Conservation (phyloP, 345 rosid genomes). For the Eucalyptus curtisii region DNA sequence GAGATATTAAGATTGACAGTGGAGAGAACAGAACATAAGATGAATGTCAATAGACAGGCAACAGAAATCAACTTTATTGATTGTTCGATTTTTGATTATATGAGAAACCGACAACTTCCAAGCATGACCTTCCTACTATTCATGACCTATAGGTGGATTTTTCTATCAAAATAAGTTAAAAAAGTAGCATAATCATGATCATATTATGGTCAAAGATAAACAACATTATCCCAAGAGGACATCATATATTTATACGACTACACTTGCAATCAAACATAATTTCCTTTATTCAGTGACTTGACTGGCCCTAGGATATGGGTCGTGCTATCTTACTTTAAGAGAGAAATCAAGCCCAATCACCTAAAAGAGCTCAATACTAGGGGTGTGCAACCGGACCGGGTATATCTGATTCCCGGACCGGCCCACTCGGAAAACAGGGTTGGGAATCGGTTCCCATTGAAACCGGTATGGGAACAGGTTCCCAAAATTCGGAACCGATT, state of each 20-base stretch:
- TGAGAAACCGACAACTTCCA: neutral
- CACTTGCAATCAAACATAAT: neutral
- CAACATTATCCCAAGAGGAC: neutral
- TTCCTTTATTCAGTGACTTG: neutral
- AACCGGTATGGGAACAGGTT: too few relatives aligned
- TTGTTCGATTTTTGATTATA: neutral
- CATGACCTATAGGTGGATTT: neutral
- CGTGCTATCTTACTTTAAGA: neutral
- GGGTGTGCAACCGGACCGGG: too few relatives aligned
- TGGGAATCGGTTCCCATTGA: too few relatives aligned
- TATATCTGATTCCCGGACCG: too few relatives aligned
- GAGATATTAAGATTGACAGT: neutral
- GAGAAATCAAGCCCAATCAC: neutral
- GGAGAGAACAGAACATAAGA: neutral
- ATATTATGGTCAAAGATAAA: neutral
- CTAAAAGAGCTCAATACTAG: neutral
- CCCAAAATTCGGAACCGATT: too few relatives aligned
- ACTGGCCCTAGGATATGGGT: neutral
- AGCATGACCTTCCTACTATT: neutral
- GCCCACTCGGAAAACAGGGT: too few relatives aligned
- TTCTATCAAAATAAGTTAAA: neutral
- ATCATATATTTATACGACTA: neutral
- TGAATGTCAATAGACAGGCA: neutral
- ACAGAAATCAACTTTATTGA: neutral
- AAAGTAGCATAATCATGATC: neutral